phyloP scores from a whole-genome alignment of 2,329 filamentous ascomycete species.

The Cercospora berteroae region DNA sequence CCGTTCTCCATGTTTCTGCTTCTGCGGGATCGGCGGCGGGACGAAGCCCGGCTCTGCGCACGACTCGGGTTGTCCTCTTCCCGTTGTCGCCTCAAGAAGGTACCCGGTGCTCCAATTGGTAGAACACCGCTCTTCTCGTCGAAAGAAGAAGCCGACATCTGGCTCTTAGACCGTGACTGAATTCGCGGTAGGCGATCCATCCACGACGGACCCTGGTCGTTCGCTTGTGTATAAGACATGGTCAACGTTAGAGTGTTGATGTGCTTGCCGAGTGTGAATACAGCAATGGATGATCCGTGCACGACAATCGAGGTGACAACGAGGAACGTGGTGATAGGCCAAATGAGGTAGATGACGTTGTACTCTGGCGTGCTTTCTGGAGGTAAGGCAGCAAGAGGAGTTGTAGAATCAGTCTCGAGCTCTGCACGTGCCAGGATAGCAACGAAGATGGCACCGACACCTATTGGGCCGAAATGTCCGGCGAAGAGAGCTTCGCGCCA shows the following conservation, averaged over 20 bases:
- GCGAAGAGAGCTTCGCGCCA: slow-evolving; percentile 97
- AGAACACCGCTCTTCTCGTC: slow-evolving; percentile 60
- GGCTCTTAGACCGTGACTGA: slow-evolving; percentile 78
- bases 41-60: slow-evolving; percentile 60
- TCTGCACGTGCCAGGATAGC: slow-evolving; percentile 92
- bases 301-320: slow-evolving; percentile 93
- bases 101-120: slow-evolving; percentile 67
- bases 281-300: slow-evolving; percentile 95
- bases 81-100: slow-evolving; percentile 75
- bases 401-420: slow-evolving; percentile 69
- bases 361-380: slow-evolving; percentile 62
- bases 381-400: slow-evolving; percentile 60
- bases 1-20: slow-evolving; percentile 66
- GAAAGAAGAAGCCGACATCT: slow-evolving; percentile 65
- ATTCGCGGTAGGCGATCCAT: slow-evolving; percentile 86
- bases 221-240: slow-evolving; percentile 90
- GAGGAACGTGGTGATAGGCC: slow-evolving; percentile 92
- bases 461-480: slow-evolving; percentile 95
- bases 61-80: slow-evolving; percentile 70
- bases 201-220: slow-evolving; percentile 87
- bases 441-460: slow-evolving; percentile 93
- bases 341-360: slow-evolving; percentile 78
- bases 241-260: slow-evolving; percentile 96
- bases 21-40: slow-evolving; percentile 61
- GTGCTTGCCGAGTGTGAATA: slow-evolving; percentile 94